Evolutionary conservation across 768 basidiomycete species (phyloP), one percentile per base, ranked within the genome.

Genomic region (Boletus sp.): DNA sequence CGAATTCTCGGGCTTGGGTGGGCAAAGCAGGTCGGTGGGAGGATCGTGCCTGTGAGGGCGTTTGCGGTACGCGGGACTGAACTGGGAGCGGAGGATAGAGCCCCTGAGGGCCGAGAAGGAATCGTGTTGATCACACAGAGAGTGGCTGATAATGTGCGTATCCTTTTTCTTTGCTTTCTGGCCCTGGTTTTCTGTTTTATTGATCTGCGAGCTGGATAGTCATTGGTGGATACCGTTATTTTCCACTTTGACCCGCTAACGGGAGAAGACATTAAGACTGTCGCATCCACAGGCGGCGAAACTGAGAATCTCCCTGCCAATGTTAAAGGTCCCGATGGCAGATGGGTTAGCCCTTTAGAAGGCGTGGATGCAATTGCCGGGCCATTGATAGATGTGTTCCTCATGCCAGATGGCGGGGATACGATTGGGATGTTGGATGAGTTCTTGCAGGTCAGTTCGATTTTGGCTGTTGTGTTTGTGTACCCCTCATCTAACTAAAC

Each of bases 221-320:
- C 76, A 8, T 74, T 84, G 40, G 77, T 83, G 8, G 86, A 88
- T 56, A 90, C 88, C 0, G 87, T 90, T 2, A 50, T 88, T 11
- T 91, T 88, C 74, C 87, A 90, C 48, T 72, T 93, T 32, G 79
- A 92, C 57, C 85, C 88, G 1, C 61, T 90, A n/a, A 92, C 87
- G 0, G 90, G 90, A n/a, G 76, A 78, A n/a, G 83, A 88, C 50
- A 69, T 71, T 7, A 63, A 62, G 47, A 72, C 65, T 13, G 50
- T 57, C 39, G 72, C 25, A 9, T 46, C 53, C 73, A 14, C 47
- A n/a, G 47, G 29, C 2, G 27, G 10, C 15, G 51, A 55, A 23
- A 15, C 41, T 7, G 19, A 42, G 6, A 37, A 39, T n/a, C 29
- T 29, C 11, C 47, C 3, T 9, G 5, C 43, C 30, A 45, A 56